Evolutionary conservation across 768 basidiomycete genomes (phyloP), one percentile per base, ranked within the genome.

Genomic region (Boletus pseudopeckii): DNA sequence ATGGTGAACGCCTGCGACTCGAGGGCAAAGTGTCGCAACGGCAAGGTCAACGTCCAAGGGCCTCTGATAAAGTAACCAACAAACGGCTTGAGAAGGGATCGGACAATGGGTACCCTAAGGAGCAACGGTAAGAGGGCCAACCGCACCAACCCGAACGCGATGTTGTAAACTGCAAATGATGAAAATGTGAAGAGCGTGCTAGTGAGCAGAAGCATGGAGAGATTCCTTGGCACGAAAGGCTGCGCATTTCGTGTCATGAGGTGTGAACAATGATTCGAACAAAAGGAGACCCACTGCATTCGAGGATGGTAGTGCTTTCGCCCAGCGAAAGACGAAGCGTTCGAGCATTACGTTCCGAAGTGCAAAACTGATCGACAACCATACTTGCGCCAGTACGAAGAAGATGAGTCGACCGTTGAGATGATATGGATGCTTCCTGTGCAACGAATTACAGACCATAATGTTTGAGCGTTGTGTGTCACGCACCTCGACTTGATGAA

Each of bases 371-470:
- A 71, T 40, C 0, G 81, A 80, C 9, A 78, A 61, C 39, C 71
- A 70, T 3, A 75, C 10, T 63, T 90, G 88, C 0, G 81, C 76
- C 44, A 80, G 58, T 24, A 81, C 48, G 17, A 88, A 65, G 63
- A 86, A 87, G 8, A 90, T 57, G 6, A 88, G 70, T 17, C 81
- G 80, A 1, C 86, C 86, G 49, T 89, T 89, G 20, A 90, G 74
- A 61, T 88, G 84, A 57, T 82, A 80, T 0, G 86, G 87, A 55
- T 90, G 86, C 69, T 86, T 89, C 62, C 87, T 89, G 56, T 42
- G n/a, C 4, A 37, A 39, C 20, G 0, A 4, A 36, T 41, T 46
- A 11, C 39, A 10, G 22, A 39, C 5, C 9, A 53, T 41, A 1
- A 24, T 11, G 37, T 18, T 18, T 7, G 11, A 18, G 14, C 6